A percentile compares a stretch with the other conserved stretches of the same genome.
phyloP scores from a whole-genome alignment of 169 alveolate species.

The Plasmodium chabaudi region DNA sequence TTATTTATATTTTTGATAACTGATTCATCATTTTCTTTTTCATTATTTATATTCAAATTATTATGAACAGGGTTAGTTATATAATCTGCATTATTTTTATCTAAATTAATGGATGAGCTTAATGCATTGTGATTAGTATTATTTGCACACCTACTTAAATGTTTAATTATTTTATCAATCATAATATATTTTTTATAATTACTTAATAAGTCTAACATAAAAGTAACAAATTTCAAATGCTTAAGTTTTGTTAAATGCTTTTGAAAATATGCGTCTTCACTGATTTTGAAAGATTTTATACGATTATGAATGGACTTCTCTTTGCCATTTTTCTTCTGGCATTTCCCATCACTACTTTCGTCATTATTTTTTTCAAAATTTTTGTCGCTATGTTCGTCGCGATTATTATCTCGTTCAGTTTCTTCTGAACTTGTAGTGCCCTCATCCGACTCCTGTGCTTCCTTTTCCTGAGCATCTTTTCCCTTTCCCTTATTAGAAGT shows the following conservation, averaged over 20 bases:
- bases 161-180: not conserved
- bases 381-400: not conserved
- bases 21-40: not conserved
- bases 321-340: not conserved
- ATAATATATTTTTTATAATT: slow-evolving; percentile 3
- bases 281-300: not conserved
- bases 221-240: not conserved
- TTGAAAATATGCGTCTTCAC: not conserved
- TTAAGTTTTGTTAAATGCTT: slow-evolving; percentile 2
- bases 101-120: no score
- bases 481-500: no score
- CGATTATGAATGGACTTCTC: not conserved
- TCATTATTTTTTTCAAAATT: not conserved
- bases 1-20: no score
- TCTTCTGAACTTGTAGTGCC: no score
- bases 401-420: not conserved
- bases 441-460: not conserved
- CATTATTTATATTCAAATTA: not conserved
- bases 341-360: not conserved
- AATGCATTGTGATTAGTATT: not conserved
- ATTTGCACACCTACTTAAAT: not conserved
- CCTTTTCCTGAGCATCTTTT: no score
- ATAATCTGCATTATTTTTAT: no score
- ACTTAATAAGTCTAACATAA: not conserved
- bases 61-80: not conserved